Base-by-base conservation (phyloP, 805 yeast species). In the Saccharomycopsis sp. region DNA sequence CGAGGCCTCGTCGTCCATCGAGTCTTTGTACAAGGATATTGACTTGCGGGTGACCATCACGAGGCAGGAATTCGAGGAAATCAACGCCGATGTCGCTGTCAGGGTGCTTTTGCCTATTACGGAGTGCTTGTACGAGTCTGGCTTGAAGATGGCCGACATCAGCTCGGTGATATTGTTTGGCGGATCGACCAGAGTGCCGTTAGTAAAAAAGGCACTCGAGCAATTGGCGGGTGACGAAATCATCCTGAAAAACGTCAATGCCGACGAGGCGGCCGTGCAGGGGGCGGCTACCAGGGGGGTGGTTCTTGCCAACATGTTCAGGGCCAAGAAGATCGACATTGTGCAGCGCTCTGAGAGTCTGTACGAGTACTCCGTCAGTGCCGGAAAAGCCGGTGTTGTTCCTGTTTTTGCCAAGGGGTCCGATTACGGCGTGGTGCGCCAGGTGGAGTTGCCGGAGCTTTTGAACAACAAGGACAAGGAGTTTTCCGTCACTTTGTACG, bases 221-320 rank as follows among this genome's bases (percentile, higher is more conserved):
- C 68, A 79, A 1, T 73, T 83, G 50, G 72, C 85, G 1, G 89
- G 86, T 0, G 81, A 81, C 18, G 85, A 81, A 1, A 68, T 75
- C 53, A 75, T 91, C 46, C 78, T 96, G 21, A 90, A 85, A 70
- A 89, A 85, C 54, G 95, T 94, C 51, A 94, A 94, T 70, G 94
- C 99, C 0, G 99, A 94, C 71, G 99, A 94, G 73, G 84, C 97
- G 51, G 89, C 89, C 55, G 97, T 89, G 14, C 77, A 89, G 65
- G 99, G 99, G 53, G 82, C 95, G 1, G 83, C 97, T n/a, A 74
- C 87, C 44, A 80, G 91, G 63, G 98, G 94, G 20, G 86, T 90
- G 47, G 77, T 82, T 52, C 74, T 89, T 44, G 82, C 90, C n/a
- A 79, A 82, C 46, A 79, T 83, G 65, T 85, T 83, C 69, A 81